Evolutionary conservation across 1,284 basidiomycete species (phyloP), one percentile per base, ranked within the genome.

Genomic region (Trametes polyzona): DNA sequence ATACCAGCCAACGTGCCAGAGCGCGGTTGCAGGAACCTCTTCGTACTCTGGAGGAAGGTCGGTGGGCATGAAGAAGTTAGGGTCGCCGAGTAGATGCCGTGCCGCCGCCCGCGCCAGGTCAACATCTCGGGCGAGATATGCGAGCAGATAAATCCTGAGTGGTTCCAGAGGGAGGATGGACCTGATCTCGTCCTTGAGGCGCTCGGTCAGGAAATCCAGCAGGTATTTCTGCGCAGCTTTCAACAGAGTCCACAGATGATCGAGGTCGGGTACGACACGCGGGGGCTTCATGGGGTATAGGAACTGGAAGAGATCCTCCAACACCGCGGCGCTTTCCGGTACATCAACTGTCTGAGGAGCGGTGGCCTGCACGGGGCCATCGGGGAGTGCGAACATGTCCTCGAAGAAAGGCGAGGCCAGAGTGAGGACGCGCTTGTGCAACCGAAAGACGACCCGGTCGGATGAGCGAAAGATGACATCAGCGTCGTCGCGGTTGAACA

Each of bases 181-280:
- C 10, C n/a, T 32, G 12, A 56, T 30, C 35, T 40, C 46, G 12
- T 10, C 5, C 37, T 26, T 14, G 21, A 56, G n/a, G n/a, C n/a
- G n/a, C n/a, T 24, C 24, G 17, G 32, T 33, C 29, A 47, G 33
- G 33, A 47, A 58, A 14, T 37, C 19, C 43, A 55, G 40, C 4
- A 44, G 47, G 37, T 50, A 56, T 36, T 56, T 56, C 5, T 61
- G 1, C 72, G 69, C 43, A 81, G 81, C 52, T 82, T 64, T 23
- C 65, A 63, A 59, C 81, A 80, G 62, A 75, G 78, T 0, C 75
- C 72, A 24, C 69, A 68, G 19, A 79, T 64, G 8, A 73, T 71
- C 29, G 74, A 66, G n/a, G 83, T 71, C n/a, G n/a, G n/a, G 0
- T 78, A 27, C 78, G 41, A 78, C 81, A n/a, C 79, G 71, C 2